A percentile compares a stretch with the other conserved stretches of the same genome.
These are phyloP conservation scores for Ophiocordyceps australis DNA, from an alignment of 2,329 filamentous ascomycete genomes.

Conservation along the genomic window DNA sequence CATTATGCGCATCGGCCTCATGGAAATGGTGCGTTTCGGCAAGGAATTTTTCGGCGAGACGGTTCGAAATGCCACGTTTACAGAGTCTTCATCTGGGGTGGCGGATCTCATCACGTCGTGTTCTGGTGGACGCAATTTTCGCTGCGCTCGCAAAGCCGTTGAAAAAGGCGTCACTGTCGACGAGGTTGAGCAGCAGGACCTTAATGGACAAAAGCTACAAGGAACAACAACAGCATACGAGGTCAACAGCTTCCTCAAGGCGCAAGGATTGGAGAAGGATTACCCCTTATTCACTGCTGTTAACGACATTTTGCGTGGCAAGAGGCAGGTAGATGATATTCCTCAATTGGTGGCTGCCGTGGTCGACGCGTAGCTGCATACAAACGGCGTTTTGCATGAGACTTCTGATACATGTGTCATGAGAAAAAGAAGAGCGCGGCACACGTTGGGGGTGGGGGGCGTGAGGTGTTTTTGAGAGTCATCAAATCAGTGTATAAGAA, in stretches of 20 bases:
- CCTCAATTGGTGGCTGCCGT: conserved; percentile 40
- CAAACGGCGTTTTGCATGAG: too few species aligned
- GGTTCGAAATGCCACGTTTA: conserved; percentile 71
- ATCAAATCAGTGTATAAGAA: too few species aligned
- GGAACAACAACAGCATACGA: conserved; percentile 84
- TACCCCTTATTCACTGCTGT: conserved; percentile 92
- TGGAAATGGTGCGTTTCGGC: conserved; percentile 95
- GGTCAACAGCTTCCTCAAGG: conserved; percentile 76
- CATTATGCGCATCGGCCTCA: conserved; percentile 85
- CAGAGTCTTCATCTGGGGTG: conserved; percentile 89
- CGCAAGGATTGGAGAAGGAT: conserved; percentile 56
- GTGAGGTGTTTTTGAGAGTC: too few species aligned
- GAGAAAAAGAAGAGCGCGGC: too few species aligned
- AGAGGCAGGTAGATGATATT: conserved; percentile 63
- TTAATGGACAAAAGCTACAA: conserved; percentile 95
- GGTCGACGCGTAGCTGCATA: conserved; percentile 3
- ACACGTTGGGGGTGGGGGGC: too few species aligned
- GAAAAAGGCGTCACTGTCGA: conserved; percentile 63
- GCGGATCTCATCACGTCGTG: conserved; percentile 93
- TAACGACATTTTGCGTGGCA: conserved; percentile 59
- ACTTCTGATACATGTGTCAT: too few species aligned
- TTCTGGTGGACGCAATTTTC: conserved; percentile 81
- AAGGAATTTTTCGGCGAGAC: conserved; percentile 81
- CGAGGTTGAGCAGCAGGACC: conserved; percentile 73
- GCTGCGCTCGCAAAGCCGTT: conserved; percentile 77